A percentile compares a stretch with the other conserved stretches of the same genome.
Evolutionary conservation across 2,329 filamentous ascomycete species (phyloP).

Genomic region (Diplodia mutila): DNA sequence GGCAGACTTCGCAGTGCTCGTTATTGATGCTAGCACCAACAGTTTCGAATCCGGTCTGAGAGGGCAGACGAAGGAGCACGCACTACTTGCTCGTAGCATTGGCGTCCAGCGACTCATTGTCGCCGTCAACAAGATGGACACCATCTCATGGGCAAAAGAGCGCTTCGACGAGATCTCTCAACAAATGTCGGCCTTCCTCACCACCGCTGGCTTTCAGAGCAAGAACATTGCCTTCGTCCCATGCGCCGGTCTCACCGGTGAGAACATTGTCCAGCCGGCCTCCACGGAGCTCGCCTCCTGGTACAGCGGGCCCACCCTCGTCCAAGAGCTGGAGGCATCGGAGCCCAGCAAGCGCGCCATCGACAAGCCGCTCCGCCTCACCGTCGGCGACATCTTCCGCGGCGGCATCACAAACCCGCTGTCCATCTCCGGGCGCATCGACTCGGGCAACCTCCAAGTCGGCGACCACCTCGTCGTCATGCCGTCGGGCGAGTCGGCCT

Average conservation of each 20-base stretch:
- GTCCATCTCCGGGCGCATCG: conserved; percentile 83
- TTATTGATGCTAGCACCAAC: conserved; percentile 87
- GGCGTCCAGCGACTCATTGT: conserved; percentile 87
- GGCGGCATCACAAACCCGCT: conserved; percentile 78
- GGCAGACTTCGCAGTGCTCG: conserved; percentile 92
- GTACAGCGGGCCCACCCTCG: conserved; percentile 79
- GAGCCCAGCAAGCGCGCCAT: conserved; percentile 73
- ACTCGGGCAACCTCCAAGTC: conserved; percentile 79
- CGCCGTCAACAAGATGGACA: conserved; percentile 94
- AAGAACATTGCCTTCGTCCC: conserved; percentile 87
- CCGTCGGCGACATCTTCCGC: conserved; percentile 84
- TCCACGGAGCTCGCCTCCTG: conserved; percentile 62
- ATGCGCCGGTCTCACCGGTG: conserved; percentile 84
- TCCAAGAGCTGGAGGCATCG: conserved; percentile 83
- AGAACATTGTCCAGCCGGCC: conserved; percentile 73
- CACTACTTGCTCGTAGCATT: conserved; percentile 84
- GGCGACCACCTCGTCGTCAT: conserved; percentile 81
- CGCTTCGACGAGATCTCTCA: conserved; percentile 84
- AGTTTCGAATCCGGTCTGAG: conserved; percentile 93
- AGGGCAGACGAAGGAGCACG: conserved; percentile 93
- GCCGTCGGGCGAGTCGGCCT: conserved; percentile 79
- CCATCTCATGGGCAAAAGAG: conserved; percentile 77
- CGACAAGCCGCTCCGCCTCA: conserved; percentile 80
- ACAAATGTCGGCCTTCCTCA: conserved; percentile 82
- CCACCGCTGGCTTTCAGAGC: conserved; percentile 75